Evolutionary conservation across 106 monocot genomes (phyloP).

Genomic region (Alisma plantagoaquatica): DNA sequence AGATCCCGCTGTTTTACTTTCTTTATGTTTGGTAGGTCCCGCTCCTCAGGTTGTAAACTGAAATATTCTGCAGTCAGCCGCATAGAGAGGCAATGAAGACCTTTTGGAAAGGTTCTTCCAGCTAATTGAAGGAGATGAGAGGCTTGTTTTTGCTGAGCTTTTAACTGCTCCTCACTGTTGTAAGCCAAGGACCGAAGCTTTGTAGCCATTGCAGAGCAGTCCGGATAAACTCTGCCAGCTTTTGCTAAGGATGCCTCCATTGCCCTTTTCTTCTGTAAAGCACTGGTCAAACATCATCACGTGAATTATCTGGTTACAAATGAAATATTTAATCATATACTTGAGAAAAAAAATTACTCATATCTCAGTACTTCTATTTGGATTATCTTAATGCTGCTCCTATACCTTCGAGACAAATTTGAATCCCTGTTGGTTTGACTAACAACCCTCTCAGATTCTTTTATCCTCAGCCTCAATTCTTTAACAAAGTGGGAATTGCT

Average conservation of each 20-base stretch:
- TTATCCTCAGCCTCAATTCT: slow-evolving; percentile 78
- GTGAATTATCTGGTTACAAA: no score
- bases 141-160: slow-evolving; percentile 52
- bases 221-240: slow-evolving; percentile 67
- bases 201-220: slow-evolving; percentile 70
- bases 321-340: no score
- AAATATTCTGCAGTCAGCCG: slow-evolving; percentile 72
- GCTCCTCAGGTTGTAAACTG: slow-evolving; percentile 29
- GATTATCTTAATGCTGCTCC: no score
- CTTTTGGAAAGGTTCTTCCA: slow-evolving; percentile 76
- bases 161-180: slow-evolving; percentile 70
- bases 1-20: slow-evolving; percentile 27
- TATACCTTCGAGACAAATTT: slow-evolving; percentile 50
- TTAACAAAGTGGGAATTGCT: slow-evolving; percentile 64
- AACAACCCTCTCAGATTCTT: slow-evolving; percentile 57
- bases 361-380: no score
- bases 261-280: slow-evolving; percentile 72
- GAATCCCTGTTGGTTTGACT: slow-evolving; percentile 45
- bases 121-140: slow-evolving; percentile 66
- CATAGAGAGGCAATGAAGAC: slow-evolving; percentile 90
- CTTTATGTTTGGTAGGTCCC: slow-evolving; percentile 22
- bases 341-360: no score
- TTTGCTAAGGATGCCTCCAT: slow-evolving; percentile 66
- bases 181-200: slow-evolving; percentile 67
- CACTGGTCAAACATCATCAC: slow-evolving; percentile 37